phyloP scores from a whole-genome alignment of 495 filamentous ascomycete genomes.

The Neurospora sp. region DNA sequence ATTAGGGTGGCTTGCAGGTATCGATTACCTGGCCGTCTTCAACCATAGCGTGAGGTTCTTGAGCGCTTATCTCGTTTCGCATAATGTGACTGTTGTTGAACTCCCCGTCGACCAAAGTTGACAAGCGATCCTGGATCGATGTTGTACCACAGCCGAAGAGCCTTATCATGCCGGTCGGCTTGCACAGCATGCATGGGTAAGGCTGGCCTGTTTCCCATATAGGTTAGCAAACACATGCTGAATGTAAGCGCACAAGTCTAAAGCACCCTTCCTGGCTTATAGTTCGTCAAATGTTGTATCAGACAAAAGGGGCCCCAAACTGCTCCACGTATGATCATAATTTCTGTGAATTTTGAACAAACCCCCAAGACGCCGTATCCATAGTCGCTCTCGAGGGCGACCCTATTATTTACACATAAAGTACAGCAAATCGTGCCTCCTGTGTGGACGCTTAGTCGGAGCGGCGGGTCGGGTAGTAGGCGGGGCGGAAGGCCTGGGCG shows the following conservation, averaged over 20 bases:
- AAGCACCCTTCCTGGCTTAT: not conserved
- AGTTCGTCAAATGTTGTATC: not conserved
- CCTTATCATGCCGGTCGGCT: not conserved
- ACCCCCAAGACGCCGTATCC: not conserved
- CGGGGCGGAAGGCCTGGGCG: slow-evolving; percentile 33
- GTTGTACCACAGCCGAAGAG: not conserved
- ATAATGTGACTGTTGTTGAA: not conserved
- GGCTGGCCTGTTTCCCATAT: not conserved
- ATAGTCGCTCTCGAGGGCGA: not conserved
- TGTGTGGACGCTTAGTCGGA: slow-evolving; percentile 4
- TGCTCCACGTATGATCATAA: not conserved
- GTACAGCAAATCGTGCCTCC: not conserved
- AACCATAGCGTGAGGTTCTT: not conserved
- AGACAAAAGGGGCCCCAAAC: not conserved
- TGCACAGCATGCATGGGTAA: not conserved
- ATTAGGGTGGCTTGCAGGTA: not conserved
- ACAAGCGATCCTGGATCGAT: not conserved
- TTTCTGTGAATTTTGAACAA: not conserved
- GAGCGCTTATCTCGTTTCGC: not conserved
- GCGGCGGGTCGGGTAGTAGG: slow-evolving; percentile 3
- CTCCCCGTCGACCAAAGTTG: not conserved
- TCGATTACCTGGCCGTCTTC: not conserved
- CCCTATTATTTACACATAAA: not conserved
- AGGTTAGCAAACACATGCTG: not conserved
- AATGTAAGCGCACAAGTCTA: not conserved